These are phyloP conservation scores for Calonectria henricotiae DNA, from an alignment of 2,329 filamentous ascomycete genomes.

Conservation along the genomic window DNA sequence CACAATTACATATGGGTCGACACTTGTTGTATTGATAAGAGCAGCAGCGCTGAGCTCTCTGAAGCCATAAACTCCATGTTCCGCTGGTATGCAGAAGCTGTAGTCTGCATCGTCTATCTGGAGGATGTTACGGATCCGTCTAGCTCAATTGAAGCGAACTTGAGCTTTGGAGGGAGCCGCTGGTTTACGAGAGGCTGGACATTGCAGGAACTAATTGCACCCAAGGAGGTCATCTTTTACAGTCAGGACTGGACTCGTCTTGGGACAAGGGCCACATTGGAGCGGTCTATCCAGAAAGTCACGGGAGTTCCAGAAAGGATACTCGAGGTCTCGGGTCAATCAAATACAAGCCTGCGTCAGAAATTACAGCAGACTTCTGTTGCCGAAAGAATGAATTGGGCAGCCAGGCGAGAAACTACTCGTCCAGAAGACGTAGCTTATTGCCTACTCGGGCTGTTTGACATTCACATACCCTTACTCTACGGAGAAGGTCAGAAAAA, in stretches of 20 bases:
- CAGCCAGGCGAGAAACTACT: slow-evolving; percentile 52
- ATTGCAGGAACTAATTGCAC: slow-evolving; percentile 54
- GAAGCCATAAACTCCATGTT: slow-evolving; percentile 57
- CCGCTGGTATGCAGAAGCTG: slow-evolving; percentile 53
- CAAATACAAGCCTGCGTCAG: slow-evolving; percentile 28
- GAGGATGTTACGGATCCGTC: slow-evolving; percentile 41
- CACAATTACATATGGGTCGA: slow-evolving; percentile 54
- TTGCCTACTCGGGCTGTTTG: slow-evolving; percentile 56
- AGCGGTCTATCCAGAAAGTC: slow-evolving; percentile 37
- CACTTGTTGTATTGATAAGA: slow-evolving; percentile 56
- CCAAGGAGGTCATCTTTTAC: slow-evolving; percentile 50
- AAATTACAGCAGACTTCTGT: slow-evolving; percentile 43
- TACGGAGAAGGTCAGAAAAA: slow-evolving; percentile 55
- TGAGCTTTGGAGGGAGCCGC: slow-evolving; percentile 38
- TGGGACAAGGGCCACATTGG: slow-evolving; percentile 44
- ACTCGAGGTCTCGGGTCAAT: slow-evolving; percentile 39
- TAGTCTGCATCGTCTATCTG: slow-evolving; percentile 51
- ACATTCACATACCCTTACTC: slow-evolving; percentile 57
- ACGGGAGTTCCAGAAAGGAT: slow-evolving; percentile 46
- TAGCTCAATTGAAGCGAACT: slow-evolving; percentile 23
- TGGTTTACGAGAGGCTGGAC: slow-evolving; percentile 55
- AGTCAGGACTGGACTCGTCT: slow-evolving; percentile 45
- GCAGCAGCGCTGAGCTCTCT: slow-evolving; percentile 54
- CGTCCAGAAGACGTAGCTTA: slow-evolving; percentile 55
- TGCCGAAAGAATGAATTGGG: slow-evolving; percentile 55